Percentiles rank a stretch among this genome's conserved stretches.
Conservation (phyloP, 192 early-diverging fungal species). For the Rhizoclosmatium globosum region DNA sequence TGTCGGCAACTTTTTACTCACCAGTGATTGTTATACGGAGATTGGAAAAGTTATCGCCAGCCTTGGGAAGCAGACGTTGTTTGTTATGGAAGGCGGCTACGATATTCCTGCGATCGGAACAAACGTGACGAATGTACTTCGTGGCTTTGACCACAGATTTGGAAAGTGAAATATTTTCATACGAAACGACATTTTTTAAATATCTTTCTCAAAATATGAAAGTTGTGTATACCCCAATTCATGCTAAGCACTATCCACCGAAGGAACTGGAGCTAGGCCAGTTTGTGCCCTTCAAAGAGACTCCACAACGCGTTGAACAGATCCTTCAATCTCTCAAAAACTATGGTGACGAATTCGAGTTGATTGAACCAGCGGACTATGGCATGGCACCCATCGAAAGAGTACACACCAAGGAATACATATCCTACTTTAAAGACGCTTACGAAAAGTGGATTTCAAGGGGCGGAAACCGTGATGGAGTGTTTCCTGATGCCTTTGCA, state of each 20-base stretch:
- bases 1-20: conserved; percentile 47
- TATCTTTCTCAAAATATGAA: neutral
- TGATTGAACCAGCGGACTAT: conserved; percentile 50
- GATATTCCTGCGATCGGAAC: conserved; percentile 29
- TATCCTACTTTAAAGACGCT: conserved; percentile 65
- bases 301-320: conserved; percentile 29
- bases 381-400: conserved; percentile 62
- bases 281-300: conserved; percentile 45
- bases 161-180: neutral
- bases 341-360: neutral
- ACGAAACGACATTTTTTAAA: no score
- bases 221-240: neutral
- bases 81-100: conserved; percentile 55
- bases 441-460: conserved; percentile 51
- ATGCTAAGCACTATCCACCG: conserved; percentile 32
- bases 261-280: conserved; percentile 42
- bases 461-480: conserved; percentile 64
- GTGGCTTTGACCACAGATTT: conserved; percentile 23
- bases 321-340: conserved; percentile 30
- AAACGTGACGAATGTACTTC: conserved; percentile 43
- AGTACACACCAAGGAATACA: conserved; percentile 66
- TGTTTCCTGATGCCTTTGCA: conserved; percentile 60
- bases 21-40: conserved; percentile 37
- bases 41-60: conserved; percentile 36
- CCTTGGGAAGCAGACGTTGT: conserved; percentile 35